Evolutionary conservation across 2,329 filamentous ascomycete species (phyloP), one percentile per base, ranked within the genome.

Genomic region (Cryphonectria naterciae): DNA sequence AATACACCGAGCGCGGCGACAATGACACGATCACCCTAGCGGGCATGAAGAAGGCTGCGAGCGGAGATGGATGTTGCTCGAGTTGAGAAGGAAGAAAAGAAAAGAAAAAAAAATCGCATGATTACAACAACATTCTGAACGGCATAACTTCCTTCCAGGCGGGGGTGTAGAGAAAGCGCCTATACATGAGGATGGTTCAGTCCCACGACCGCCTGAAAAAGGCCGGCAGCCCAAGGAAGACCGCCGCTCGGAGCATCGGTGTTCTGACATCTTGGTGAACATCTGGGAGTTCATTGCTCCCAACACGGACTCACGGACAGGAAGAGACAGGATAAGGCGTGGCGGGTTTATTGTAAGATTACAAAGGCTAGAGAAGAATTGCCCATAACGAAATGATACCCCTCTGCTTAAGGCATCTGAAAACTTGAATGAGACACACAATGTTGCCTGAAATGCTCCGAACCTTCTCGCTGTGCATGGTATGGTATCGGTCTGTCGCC

Each of bases 1-100:
- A 97, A 73, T 85, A 97, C 74, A 99, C 92, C 41, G 95, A 99
- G 81, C 87, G 93, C 74, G 94, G 96, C 68, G 93, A 98, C 82
- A 99, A 99, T 78, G 94, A 98, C 76, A 93, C 91, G 46, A 89
- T 98, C 77, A 97, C 95, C 81, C 84, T 89, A 67, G 86, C 86
- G 2, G 49, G 65, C 19, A 85, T 82, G 72, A 79, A 76, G 68
- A 78, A 74, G 13, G 68, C 78, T 72, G 81, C 75, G 65, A 75
- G 78, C 15, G 79, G 77, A 62, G 77, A 75, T n/a, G 71, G 69
- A 17, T 73, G 71, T 22, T 73, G 69, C 37, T 71, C 69, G 46
- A 68, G 68, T 32, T 72, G 70, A 72, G 46, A 32, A 32, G 32
- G 4, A 32, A 32, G 32, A 32, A 32, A 32, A 32, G 28, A 32